Evolutionary conservation across 225 moss, liverwort and hornwort species (phyloP), one percentile per base, ranked within the genome.

Genomic region (Antitrichia curtipendula): DNA sequence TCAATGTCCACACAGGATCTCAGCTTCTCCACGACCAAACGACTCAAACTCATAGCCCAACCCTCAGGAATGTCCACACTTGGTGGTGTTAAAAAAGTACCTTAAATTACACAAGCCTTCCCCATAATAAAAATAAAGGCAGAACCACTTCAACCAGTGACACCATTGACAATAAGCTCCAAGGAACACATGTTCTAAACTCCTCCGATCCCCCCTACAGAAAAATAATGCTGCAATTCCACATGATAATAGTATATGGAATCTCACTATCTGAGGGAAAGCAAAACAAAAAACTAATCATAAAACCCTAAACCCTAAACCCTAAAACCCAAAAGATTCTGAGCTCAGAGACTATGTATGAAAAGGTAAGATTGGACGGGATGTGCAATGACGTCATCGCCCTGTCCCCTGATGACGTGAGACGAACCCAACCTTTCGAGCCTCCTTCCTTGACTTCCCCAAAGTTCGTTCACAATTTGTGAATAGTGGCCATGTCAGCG

Each of bases 401-500:
- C 64, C 29, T 63, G n/a, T 15, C 60, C 64, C 45, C 59, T 80
- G 73, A 89, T 87, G 89, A 89, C 45, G 70, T 85, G 58, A 70
- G 78, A 57, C 29, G 64, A 45, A 64, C 66, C 86, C 36, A 27
- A 73, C 16, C 23, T 31, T 45, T 59, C 8, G 53, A 85, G 82
- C 77, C 43, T 47, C 75, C 66, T 70, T 78, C 82, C 49, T 85
- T 71, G 81, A 87, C 68, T 82, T 69, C 47, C 47, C 64, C 15
- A 0, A 32, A 69, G 41, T 21, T 40, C 43, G 11, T 93, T n/a
- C 85, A 94, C 88, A 99, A 84, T 77, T 94, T 96, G 91, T 96
- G 95, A 73, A 99, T 94, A 23, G 95, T 96, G 85, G 87, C 74
- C 98, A 96, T 96, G 89, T 99, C 96, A 52, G 87, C 95, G 71